Evolutionary conservation across 2,329 filamentous ascomycete genomes (phyloP).

Genomic region (Colletotrichum australisinense): DNA sequence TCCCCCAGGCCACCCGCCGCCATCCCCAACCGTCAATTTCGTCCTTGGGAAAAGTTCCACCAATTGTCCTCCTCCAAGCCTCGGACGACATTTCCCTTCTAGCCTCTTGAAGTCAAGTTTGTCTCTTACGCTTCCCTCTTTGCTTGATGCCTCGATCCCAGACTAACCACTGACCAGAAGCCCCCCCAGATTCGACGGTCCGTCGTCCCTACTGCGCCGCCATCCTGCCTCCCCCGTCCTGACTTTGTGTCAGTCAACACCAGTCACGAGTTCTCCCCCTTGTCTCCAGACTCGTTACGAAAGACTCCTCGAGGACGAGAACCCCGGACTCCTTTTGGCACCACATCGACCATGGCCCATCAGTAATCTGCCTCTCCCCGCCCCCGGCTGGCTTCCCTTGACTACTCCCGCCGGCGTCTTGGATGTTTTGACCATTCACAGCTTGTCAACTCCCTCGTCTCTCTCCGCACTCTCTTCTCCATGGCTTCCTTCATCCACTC

Average conservation of each 20-base stretch:
- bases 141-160: too few species aligned
- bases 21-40: slow-evolving; percentile 2
- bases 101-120: slow-evolving; percentile 21
- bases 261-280: not conserved
- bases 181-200: slow-evolving; percentile 28
- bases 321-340: not conserved
- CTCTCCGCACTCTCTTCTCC: slow-evolving; percentile 15
- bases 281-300: not conserved
- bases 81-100: not conserved
- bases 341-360: not conserved
- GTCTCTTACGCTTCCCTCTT: not conserved
- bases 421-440: slow-evolving; percentile 10
- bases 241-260: not conserved
- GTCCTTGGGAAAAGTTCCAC: slow-evolving; percentile 26
- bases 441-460: slow-evolving; percentile 14
- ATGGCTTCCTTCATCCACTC: slow-evolving; percentile 14
- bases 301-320: not conserved
- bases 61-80: slow-evolving; percentile 11
- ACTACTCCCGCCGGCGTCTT: not conserved
- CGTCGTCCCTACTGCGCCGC: slow-evolving; percentile 26
- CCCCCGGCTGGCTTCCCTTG: not conserved
- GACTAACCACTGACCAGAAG: not conserved
- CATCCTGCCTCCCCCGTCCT: not conserved
- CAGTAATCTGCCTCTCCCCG: not conserved
- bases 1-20: not conserved